Percentiles rank a stretch among this genome's conserved stretches.
These are phyloP conservation scores for Fraxinus latifolia DNA, from an alignment of 305 asterid species.

Conservation along the genomic window DNA sequence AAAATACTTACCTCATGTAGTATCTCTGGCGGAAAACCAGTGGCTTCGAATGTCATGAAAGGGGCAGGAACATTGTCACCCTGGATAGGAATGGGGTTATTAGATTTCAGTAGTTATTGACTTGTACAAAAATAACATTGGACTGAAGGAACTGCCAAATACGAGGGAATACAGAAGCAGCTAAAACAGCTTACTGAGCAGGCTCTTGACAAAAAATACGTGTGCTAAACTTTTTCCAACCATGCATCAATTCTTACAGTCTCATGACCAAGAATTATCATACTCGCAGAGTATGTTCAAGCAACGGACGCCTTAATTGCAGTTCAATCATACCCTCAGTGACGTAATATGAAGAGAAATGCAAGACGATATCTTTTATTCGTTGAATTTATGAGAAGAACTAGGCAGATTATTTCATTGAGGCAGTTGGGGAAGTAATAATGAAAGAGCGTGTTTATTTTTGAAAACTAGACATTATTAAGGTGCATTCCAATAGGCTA, in stretches of 20 bases:
- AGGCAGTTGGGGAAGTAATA: background rate
- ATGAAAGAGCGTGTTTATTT: background rate
- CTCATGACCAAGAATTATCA: background rate
- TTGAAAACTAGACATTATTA: background rate
- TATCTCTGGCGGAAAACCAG: conserved; percentile 86
- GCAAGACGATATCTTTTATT: background rate
- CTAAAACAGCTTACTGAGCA: background rate
- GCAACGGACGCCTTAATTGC: background rate
- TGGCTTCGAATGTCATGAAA: conserved; percentile 82
- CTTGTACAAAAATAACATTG: background rate
- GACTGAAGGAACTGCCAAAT: conserved; percentile 4
- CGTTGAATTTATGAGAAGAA: background rate
- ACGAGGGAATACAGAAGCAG: conserved; percentile 5
- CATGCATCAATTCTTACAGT: background rate
- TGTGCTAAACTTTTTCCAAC: background rate
- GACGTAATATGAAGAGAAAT: background rate
- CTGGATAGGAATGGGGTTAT: conserved; percentile 36
- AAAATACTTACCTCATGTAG: conserved; percentile 76
- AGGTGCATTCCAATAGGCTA: background rate
- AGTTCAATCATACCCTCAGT: background rate
- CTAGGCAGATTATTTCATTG: background rate
- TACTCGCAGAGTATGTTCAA: background rate
- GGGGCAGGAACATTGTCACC: conserved; percentile 94
- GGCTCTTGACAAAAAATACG: background rate
- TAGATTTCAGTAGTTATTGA: conserved; percentile 14